phyloP scores from a whole-genome alignment of 2,329 filamentous ascomycete genomes.

The Penicillium sp. region DNA sequence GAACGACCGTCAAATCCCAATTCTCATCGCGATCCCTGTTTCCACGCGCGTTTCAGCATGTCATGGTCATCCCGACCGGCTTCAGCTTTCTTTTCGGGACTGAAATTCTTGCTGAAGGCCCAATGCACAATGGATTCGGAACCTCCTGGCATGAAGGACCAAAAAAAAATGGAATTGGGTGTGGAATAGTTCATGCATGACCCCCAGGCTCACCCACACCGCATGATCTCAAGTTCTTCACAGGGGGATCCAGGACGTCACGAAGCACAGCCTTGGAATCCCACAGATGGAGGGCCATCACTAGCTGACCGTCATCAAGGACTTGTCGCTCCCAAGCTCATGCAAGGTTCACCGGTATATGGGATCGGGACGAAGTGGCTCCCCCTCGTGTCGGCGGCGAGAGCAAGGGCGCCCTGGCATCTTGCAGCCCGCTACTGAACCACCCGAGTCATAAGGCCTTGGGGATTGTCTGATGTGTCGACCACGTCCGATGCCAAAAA shows the following conservation, averaged over 20 bases:
- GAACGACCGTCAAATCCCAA: slow-evolving; percentile 10
- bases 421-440: slow-evolving; percentile 6
- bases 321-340: slow-evolving; percentile 4
- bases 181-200: not conserved
- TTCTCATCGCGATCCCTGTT: not conserved
- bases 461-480: slow-evolving; percentile 7
- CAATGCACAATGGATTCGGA: not conserved
- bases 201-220: too few species aligned
- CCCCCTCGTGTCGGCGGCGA: slow-evolving; percentile 17
- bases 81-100: not conserved
- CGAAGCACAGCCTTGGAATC: not conserved
- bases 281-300: not conserved
- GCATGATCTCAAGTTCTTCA: too few species aligned
- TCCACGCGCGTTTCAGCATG: not conserved
- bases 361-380: not conserved
- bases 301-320: slow-evolving; percentile 4
- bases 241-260: not conserved
- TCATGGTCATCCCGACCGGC: slow-evolving; percentile 4
- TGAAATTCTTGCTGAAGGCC: not conserved
- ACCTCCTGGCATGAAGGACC: not conserved
- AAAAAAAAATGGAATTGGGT: not conserved
- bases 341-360: slow-evolving; percentile 20
- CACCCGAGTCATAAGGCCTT: not conserved
- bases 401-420: slow-evolving; percentile 17
- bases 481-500: slow-evolving; percentile 1